Evolutionary conservation across 192 early-diverging fungal genomes (phyloP), one percentile per base, ranked within the genome.

Genomic region (Radiomyces spectabilis): DNA sequence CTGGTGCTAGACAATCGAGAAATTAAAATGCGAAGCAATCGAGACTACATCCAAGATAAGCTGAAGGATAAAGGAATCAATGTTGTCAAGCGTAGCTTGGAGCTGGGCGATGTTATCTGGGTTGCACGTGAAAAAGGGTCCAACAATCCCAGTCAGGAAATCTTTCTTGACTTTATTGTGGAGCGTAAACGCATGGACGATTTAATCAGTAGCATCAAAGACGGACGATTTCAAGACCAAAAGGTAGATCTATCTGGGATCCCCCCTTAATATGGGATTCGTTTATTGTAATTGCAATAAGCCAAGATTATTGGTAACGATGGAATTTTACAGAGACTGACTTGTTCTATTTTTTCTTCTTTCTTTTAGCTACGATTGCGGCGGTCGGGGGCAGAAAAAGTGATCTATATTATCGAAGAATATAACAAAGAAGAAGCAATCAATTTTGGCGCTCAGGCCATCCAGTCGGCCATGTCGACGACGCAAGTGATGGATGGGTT

Each of bases 141-240:
- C 30, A 50, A 27, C 10, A 55, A 65, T 15, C 68, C 66, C 5
- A 50, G 56, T 29, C 57, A 79, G 6, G 90, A 91, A 33, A 60
- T 96, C 15, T 81, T 93, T 3, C 68, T 97, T 7, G 89, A 94
- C 58, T 82, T 81, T 40, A 66, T 97, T n/a, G 53, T 94, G 1
- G 94, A 99, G 66, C 77, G 96, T 24, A 99, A 99, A 57, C 79
- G 87, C n/a, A 80, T 91, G 73, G 93, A 96, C 48, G 96, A 99
- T 65, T 69, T 99, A 46, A 78, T 90, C 5, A 63, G 77, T 0
- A 94, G 91, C 69, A 95, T 99, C 46, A 88, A 91, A 31, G 96
- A 99, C 61, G 91, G 92, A 1, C 75, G 96, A 15, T 96, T 87
- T 66, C 80, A 71, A 8, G 96, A 99, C 55, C 96, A 99, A 69